Percentiles rank a stretch among this genome's conserved stretches.
Conservation (phyloP, 129 eudicot genomes). For the Flaveria linearis region DNA sequence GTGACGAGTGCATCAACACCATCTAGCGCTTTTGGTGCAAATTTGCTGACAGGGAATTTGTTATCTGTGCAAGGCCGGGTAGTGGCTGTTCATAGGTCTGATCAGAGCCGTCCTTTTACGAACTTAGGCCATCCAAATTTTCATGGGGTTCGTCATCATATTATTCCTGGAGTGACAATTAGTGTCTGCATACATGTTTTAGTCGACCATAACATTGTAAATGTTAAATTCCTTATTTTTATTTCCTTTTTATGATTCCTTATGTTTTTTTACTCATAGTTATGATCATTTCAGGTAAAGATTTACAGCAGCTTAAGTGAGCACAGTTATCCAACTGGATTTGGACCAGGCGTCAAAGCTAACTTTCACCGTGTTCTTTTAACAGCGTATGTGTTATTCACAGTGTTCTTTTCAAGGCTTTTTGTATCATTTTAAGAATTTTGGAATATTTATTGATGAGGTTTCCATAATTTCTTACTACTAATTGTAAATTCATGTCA, state of each 20-base stretch:
- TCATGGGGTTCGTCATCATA: conserved; percentile 29
- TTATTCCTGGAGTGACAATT: conserved; percentile 31
- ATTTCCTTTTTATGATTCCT: not conserved
- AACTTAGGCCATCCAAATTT: conserved; percentile 8
- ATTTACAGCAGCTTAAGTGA: conserved; percentile 50
- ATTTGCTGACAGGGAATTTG: conserved; percentile 62
- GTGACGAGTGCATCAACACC: conserved; percentile 36
- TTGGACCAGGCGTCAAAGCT: conserved; percentile 69
- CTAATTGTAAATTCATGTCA: not conserved
- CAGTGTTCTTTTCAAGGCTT: not conserved
- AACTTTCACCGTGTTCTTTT: conserved; percentile 68
- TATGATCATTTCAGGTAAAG: conserved; percentile 55
- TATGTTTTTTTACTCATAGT: conserved; percentile 13
- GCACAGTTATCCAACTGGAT: conserved; percentile 60
- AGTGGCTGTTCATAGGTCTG: conserved; percentile 53
- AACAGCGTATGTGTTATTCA: conserved; percentile 47
- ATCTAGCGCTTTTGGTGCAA: conserved; percentile 26
- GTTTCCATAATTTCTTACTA: conserved; percentile 6
- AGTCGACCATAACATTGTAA: conserved; percentile 52
- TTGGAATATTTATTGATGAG: conserved; percentile 1
- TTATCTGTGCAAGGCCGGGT: conserved; percentile 62
- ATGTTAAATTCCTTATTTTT: not conserved
- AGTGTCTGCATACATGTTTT: conserved; percentile 65
- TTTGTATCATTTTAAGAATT: conserved; percentile 13
- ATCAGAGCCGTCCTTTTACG: conserved; percentile 31